These are phyloP conservation scores for Lippia alba DNA, from an alignment of 305 asterid genomes.

Conservation along the genomic window DNA sequence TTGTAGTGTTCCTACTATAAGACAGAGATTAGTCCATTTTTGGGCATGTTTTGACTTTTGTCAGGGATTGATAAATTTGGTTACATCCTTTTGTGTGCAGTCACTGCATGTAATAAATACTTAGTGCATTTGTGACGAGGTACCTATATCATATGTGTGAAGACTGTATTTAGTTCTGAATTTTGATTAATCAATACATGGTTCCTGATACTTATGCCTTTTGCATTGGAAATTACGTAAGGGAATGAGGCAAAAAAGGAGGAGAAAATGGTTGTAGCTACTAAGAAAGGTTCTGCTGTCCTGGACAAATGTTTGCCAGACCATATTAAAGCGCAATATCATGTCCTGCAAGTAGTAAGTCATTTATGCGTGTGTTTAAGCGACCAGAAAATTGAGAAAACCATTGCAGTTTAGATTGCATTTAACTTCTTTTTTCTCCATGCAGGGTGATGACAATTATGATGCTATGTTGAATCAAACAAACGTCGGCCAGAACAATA, in stretches of 20 bases:
- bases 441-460: constrained; percentile 77
- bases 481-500: constrained; percentile 84
- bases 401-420: constrained; percentile 5
- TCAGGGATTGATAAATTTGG: constrained; percentile 5
- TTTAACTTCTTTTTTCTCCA: constrained; percentile 20
- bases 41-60: not conserved
- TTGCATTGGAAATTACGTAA: constrained; percentile 31
- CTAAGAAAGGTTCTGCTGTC: constrained; percentile 87
- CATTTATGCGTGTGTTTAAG: constrained; percentile 12
- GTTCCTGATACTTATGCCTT: constrained; percentile 27
- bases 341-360: constrained; percentile 78
- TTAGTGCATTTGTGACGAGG: not conserved
- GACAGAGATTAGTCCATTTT: not conserved
- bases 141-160: too few species aligned
- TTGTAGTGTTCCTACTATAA: not conserved
- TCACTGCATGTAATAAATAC: constrained; percentile 9
- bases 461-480: constrained; percentile 97
- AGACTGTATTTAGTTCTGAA: not conserved
- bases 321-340: constrained; percentile 73
- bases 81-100: not conserved
- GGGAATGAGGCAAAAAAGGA: constrained; percentile 46
- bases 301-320: constrained; percentile 79
- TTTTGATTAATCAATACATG: constrained; percentile 10
- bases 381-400: constrained; percentile 1
- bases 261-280: constrained; percentile 65